Evolutionary conservation across 441 rosid genomes (phyloP), one percentile per base, ranked within the genome.

Genomic region (Macaranga tanarius): DNA sequence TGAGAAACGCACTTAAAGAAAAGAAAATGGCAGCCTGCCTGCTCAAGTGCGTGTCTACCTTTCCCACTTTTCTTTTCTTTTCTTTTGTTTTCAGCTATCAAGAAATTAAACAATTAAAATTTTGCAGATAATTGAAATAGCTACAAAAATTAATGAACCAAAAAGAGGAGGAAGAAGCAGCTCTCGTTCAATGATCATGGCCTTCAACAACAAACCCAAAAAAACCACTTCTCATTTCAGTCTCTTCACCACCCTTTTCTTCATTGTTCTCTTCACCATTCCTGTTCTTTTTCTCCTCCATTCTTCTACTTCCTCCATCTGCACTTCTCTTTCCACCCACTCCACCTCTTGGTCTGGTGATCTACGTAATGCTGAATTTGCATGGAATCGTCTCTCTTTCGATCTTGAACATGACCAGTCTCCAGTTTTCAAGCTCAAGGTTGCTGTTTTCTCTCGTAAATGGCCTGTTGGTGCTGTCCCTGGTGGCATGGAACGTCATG

Each of bases 401-500:
- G 15, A 31, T 5, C 5, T 3, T 10, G 17, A 56, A 4, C 50
- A 42, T 17, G 67, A 16, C 0, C 76, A 76, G n/a, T 84, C 88
- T 6, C 81, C 31, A 0, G 13, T 8, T 9, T 15, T 77, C 47
- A 61, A 62, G 4, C 92, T 95, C 4, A 88, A 75, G 58, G 82
- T 95, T 22, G 99, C 99, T 0, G 97, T 91, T 42, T 95, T 95
- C 79, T 88, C 97, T 13, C 75, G 99, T 23, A 95, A 95, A 81
- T 95, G 97, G 99, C 99, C 99, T 0, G 55, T 88, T 0, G 90
- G 90, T 0, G 76, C 96, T 0, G 70, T 81, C 40, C 99, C 97
- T 0, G 99, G 97, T 0, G 99, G 99, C 55, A 95, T 95, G 99
- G 99, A 95, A 78, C 94, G 97, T 25, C 99, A 95, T 0, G 99